phyloP scores from a whole-genome alignment of 169 alveolate species.

The Babesia bigemina region DNA sequence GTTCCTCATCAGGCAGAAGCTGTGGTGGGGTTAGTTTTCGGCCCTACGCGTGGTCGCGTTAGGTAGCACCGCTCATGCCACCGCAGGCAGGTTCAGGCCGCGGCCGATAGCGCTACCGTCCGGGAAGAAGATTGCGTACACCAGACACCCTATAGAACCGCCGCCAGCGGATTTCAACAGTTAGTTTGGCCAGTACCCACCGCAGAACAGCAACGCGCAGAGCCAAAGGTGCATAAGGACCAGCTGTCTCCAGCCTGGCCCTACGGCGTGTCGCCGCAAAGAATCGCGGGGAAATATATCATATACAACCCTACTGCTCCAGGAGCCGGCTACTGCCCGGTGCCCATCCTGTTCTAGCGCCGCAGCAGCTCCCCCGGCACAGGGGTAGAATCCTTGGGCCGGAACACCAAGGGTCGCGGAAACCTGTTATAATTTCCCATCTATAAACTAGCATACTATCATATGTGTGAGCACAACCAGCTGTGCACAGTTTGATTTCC shows the following conservation, averaged over 20 bases:
- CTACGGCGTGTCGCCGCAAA: conserved; percentile 77
- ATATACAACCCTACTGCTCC: conserved; percentile 82
- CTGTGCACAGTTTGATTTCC: neutral
- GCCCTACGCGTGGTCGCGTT: neutral
- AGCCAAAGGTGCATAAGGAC: conserved; percentile 73
- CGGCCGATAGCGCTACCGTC: conserved; percentile 77
- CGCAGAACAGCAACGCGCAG: conserved; percentile 1
- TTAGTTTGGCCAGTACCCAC: neutral
- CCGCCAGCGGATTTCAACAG: conserved; percentile 77
- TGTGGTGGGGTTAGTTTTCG: conserved; percentile 80
- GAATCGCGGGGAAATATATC: conserved; percentile 76
- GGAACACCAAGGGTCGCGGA: neutral
- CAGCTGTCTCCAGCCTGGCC: conserved; percentile 78
- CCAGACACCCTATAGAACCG: conserved; percentile 84
- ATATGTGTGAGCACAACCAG: no score
- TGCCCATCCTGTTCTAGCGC: conserved; percentile 74
- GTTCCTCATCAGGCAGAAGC: conserved; percentile 82
- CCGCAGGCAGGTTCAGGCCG: conserved; percentile 72
- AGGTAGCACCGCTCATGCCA: neutral
- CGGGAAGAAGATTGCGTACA: conserved; percentile 81
- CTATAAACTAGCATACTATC: no score
- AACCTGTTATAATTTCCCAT: no score
- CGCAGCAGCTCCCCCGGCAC: neutral
- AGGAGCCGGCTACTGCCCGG: conserved; percentile 82
- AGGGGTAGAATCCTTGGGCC: neutral